Evolutionary conservation across 2,329 filamentous ascomycete species (phyloP).

Genomic region (Stagonosporopsis tanaceti): DNA sequence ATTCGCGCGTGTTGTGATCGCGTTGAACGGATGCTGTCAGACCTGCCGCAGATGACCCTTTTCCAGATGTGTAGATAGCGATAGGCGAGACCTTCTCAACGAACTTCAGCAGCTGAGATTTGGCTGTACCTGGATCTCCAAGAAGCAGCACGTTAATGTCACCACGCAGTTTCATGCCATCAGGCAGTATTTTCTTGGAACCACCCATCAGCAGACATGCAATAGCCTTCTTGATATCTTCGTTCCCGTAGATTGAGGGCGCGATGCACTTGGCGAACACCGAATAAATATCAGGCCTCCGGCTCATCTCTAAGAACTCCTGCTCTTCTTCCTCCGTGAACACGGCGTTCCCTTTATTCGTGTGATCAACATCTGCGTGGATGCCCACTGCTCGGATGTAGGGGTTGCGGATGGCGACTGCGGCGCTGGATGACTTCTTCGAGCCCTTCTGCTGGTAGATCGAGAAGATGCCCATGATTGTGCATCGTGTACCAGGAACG

Average conservation of each 20-base stretch:
- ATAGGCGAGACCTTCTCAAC: slow-evolving; percentile 96
- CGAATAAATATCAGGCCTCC: slow-evolving; percentile 90
- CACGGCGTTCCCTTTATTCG: slow-evolving; percentile 80
- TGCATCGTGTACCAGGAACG: slow-evolving; percentile 92
- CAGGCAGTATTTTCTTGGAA: slow-evolving; percentile 95
- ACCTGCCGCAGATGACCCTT: slow-evolving; percentile 97
- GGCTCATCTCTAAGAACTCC: slow-evolving; percentile 90
- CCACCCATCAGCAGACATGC: slow-evolving; percentile 91
- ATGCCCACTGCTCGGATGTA: slow-evolving; percentile 94
- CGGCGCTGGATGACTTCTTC: slow-evolving; percentile 77
- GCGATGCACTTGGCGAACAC: slow-evolving; percentile 92
- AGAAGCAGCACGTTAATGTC: slow-evolving; percentile 98
- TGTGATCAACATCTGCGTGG: slow-evolving; percentile 87
- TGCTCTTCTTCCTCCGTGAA: slow-evolving; percentile 98
- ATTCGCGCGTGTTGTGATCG: slow-evolving; percentile 89
- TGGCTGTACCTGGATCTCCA: slow-evolving; percentile 96
- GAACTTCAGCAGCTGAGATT: slow-evolving; percentile 96
- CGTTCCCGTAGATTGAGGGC: slow-evolving; percentile 95
- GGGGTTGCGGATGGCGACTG: slow-evolving; percentile 93
- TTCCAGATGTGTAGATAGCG: slow-evolving; percentile 97
- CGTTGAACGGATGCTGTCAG: slow-evolving; percentile 95
- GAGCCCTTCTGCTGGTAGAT: slow-evolving; percentile 94
- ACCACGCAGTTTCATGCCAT: slow-evolving; percentile 96
- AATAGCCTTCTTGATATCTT: slow-evolving; percentile 97
- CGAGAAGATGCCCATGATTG: slow-evolving; percentile 95